Base-by-base conservation (phyloP, 176 grass and related monocot genomes). In the Bonia amplexicaulis region DNA sequence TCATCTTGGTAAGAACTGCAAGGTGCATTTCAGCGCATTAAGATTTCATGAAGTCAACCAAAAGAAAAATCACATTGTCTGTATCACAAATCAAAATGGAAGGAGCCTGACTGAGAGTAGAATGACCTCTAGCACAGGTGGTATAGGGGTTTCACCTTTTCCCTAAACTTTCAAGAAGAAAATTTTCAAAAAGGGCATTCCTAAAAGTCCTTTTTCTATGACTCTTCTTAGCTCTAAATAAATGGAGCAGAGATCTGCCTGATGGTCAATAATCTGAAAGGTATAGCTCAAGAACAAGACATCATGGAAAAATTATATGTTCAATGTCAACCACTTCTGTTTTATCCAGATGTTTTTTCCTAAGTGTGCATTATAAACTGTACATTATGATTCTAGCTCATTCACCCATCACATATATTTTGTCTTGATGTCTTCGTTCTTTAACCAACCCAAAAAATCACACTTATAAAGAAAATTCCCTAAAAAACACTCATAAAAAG, bases 1-100 rank as follows among this genome's bases (percentile, higher is more conserved):
- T 35, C 95, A 97, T 94, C 82, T 91, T 88, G 79, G 66, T 69
- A 74, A 70, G 16, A 80, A 55, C 55, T 78, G 47, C 48, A 80
- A 79, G n/a, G 79, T 75, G 10, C n/a, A 27, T 19, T 58, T 82
- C 29, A 40, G 5, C 0, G 9, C 51, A 74, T 19, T 13, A 69
- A 80, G 29, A 61, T 62, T 23, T 11, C 42, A 57, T 35, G 6
- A 16, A 83, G 12, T 67, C 22, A 42, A 64, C 9, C 8, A 54
- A 45, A 71, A 66, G 45, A 83, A 68, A 67, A 86, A 31, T 39
- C 57, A 59, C 4, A 73, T 3, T 79, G 66, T 66, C 14, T 58
- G 73, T 25, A 67, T 44, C 70, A 59, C 20, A 80, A 39, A 66
- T 12, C 15, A 40, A 65, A 82, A 12, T 27, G 1, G 22, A 73